Base-by-base conservation (phyloP, 257 asterid species). In the Ophiorrhiza pumila region DNA sequence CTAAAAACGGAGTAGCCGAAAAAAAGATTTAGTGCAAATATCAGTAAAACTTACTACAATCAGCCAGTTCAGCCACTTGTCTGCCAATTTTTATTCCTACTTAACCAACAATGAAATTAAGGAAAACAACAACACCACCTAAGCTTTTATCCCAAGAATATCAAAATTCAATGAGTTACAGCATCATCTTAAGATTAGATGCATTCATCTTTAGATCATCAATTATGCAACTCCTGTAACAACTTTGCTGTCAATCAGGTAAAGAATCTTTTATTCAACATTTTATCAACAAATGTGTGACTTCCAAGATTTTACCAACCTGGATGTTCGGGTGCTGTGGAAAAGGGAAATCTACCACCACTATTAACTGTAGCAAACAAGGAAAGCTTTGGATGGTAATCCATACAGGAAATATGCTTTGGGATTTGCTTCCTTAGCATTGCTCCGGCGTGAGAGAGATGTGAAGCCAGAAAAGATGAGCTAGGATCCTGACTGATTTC, bases 401-500 rank as follows among this genome's bases (percentile, higher is more conserved):
- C 97, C 89, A 90, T 77, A 88, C 96, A 95, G 80, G 85, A 76
- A 78, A 88, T 79, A 69, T 90, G 84, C 60, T 68, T 83, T 74
- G 91, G 91, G 72, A 80, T 71, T 12, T 75, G 83, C 72, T 86
- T 83, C 83, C 82, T 85, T 68, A 79, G 85, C 82, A 82, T 65
- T 23, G 79, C 78, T 20, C 80, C 78, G 43, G 62, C 82, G 77
- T 73, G 81, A 72, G 82, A 79, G 75, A 86, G 62, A 71, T 82
- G 85, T 39, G 86, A 76, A 18, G 95, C 85, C 74, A 79, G 84
- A 82, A 86, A 73, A 69, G 92, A 90, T 68, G 96, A 87, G 65
- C 88, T 84, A 60, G 96, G 97, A 81, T 95, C 95, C 82, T 89
- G 90, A 69, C 90, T 86, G 78, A 95, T 86, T 88, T 95, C 97